These are phyloP conservation scores for Candida jianshihensis DNA, from an alignment of 805 yeast species.

Conservation along the genomic window DNA sequence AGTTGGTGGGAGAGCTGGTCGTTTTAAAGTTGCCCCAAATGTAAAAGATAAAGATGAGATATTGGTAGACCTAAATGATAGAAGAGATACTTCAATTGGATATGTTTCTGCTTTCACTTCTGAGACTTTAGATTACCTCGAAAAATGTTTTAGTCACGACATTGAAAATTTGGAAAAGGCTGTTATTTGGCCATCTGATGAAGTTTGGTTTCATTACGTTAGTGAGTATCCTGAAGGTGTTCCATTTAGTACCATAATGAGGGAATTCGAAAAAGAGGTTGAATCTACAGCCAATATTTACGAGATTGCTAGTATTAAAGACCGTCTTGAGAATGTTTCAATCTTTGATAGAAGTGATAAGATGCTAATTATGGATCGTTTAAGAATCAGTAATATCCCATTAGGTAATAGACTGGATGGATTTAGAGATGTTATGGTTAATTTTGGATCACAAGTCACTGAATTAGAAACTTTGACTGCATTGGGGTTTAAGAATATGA, in stretches of 20 bases:
- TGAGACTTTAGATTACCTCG: constrained; percentile 39
- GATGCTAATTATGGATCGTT: constrained; percentile 49
- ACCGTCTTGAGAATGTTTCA: constrained; percentile 28
- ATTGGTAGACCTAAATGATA: constrained; percentile 4
- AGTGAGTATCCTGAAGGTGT: constrained; percentile 50
- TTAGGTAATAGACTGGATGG: constrained; percentile 38
- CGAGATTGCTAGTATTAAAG: constrained; percentile 31
- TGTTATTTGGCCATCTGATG: constrained; percentile 73
- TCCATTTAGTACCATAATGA: constrained; percentile 38
- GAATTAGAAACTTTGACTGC: constrained; percentile 43
- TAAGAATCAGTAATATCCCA: constrained; percentile 58
- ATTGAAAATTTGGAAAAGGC: constrained; percentile 52
- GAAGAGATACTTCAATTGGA: constrained; percentile 29
- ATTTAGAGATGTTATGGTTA: constrained; percentile 39
- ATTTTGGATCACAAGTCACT: constrained; percentile 35
- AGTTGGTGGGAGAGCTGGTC: constrained; percentile 94
- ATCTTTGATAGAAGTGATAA: constrained; percentile 36
- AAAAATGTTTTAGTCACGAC: constrained; percentile 41
- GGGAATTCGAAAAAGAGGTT: constrained; percentile 37
- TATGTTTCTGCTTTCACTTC: constrained; percentile 47
- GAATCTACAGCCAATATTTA: constrained; percentile 22
- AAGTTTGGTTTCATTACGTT: constrained; percentile 59
- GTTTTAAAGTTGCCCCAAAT: constrained; percentile 44
- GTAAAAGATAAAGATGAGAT: background rate
- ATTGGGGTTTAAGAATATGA: constrained; percentile 37